Percentiles rank a stretch among this genome's conserved stretches.
Conservation (phyloP, 1,139 yeast species). For the Geotrichum restrictum region DNA sequence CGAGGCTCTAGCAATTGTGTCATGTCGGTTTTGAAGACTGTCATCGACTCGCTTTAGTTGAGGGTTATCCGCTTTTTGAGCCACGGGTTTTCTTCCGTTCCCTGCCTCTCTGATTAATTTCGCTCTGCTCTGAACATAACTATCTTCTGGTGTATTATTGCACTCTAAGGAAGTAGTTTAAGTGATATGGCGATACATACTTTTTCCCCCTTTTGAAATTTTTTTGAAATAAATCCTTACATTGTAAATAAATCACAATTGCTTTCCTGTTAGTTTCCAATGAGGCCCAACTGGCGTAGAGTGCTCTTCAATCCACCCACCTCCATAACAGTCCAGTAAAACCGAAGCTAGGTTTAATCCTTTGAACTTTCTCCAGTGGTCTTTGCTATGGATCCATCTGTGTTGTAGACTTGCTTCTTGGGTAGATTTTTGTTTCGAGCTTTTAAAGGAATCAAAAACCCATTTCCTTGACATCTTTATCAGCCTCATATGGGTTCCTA, state of each 20-base stretch:
- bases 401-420: background rate
- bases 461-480: conserved; percentile 10
- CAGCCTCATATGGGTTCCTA: conserved; percentile 9
- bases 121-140: conserved; percentile 16
- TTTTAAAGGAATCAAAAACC: conserved; percentile 6
- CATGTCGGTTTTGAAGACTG: conserved; percentile 15
- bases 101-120: conserved; percentile 17
- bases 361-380: conserved; percentile 12
- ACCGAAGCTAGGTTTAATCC: conserved; percentile 11
- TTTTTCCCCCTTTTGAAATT: too few relatives aligned
- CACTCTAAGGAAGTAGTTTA: conserved; percentile 1
- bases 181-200: conserved; percentile 9
- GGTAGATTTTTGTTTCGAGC: background rate
- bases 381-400: conserved; percentile 5
- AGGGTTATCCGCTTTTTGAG: conserved; percentile 10
- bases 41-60: conserved; percentile 16
- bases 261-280: conserved; percentile 17
- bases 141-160: conserved; percentile 9
- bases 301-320: conserved; percentile 15
- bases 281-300: conserved; percentile 14
- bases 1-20: conserved; percentile 14
- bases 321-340: conserved; percentile 16
- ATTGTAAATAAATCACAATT: background rate
- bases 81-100: conserved; percentile 18
- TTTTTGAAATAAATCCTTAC: too few relatives aligned